Percentiles rank a stretch among this genome's conserved stretches.
Conservation (phyloP, 1,284 basidiomycete genomes). For the Ustilago vetiveriae region DNA sequence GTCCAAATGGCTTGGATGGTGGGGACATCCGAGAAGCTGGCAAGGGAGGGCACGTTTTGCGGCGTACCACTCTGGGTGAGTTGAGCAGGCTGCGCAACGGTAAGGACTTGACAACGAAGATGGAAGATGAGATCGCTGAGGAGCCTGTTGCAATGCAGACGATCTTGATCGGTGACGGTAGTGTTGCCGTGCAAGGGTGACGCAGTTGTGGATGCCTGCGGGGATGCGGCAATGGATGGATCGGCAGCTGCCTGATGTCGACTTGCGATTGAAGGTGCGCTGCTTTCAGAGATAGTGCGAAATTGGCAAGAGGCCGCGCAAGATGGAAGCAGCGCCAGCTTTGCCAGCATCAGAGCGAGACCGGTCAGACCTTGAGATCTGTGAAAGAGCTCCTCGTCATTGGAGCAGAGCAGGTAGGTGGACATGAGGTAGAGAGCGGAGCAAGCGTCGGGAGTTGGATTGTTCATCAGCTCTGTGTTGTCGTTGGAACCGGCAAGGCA, state of each 20-base stretch:
- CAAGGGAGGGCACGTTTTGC: conserved; percentile 1
- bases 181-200: not conserved
- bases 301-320: not conserved
- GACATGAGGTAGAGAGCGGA: conserved; percentile 42
- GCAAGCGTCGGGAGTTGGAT: conserved; percentile 31
- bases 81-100: conserved; percentile 8
- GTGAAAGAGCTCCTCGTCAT: conserved; percentile 25
- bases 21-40: conserved; percentile 13
- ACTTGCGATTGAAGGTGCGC: conserved; percentile 6
- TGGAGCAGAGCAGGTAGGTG: conserved; percentile 24
- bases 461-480: conserved; percentile 13
- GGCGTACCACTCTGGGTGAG: not conserved
- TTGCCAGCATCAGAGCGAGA: conserved; percentile 26
- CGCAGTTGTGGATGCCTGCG: conserved; percentile 5
- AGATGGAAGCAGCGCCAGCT: conserved; percentile 15
- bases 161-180: conserved; percentile 9
- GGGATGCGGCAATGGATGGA: not conserved
- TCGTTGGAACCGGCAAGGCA: conserved; percentile 21
- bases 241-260: conserved; percentile 2
- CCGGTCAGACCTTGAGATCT: conserved; percentile 20
- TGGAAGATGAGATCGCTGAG: conserved; percentile 36
- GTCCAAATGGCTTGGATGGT: conserved; percentile 32
- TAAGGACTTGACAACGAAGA: conserved; percentile 25
- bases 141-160: conserved; percentile 25
- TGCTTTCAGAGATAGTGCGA: no score